Conservation (phyloP, 805 yeast species). For the Starmerella lactis-condensi region DNA sequence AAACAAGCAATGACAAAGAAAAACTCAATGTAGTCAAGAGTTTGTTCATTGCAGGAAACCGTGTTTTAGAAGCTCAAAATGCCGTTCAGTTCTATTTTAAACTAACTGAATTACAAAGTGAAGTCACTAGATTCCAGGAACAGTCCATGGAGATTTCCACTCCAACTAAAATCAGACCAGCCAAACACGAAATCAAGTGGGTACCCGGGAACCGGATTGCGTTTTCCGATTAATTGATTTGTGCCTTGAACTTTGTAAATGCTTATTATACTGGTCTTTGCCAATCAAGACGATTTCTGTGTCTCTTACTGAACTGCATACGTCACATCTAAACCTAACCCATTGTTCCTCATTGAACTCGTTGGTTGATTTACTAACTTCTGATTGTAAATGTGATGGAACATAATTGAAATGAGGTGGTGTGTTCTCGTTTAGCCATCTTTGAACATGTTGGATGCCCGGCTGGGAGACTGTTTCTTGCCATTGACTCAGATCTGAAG, state of each 20-base stretch:
- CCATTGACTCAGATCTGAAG: constrained; percentile 57
- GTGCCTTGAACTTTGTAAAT: constrained; percentile 52
- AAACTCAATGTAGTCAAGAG: background rate
- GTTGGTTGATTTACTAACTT: constrained; percentile 18
- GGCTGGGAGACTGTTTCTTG: constrained; percentile 32
- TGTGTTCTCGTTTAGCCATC: constrained; percentile 21
- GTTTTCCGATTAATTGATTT: constrained; percentile 28
- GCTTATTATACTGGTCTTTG: constrained; percentile 48
- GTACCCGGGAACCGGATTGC: too few species aligned
- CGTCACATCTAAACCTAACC: constrained; percentile 51
- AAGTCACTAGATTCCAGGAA: too few species aligned
- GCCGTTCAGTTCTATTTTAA: too few species aligned
- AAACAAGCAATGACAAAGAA: background rate
- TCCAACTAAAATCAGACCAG: too few species aligned
- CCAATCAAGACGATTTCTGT: constrained; percentile 53
- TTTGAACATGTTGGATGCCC: constrained; percentile 33
- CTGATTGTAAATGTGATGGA: constrained; percentile 24
- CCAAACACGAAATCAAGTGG: too few species aligned
- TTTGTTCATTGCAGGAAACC: background rate
- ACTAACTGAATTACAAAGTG: too few species aligned
- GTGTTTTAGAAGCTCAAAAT: too few species aligned
- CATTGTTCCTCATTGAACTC: constrained; percentile 27
- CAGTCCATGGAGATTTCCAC: too few species aligned
- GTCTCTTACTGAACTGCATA: constrained; percentile 36
- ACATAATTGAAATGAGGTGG: constrained; percentile 8